Evolutionary conservation across 2,329 filamentous ascomycete species (phyloP), one percentile per base, ranked within the genome.

Genomic region (Pseudogymnoascus sp.): DNA sequence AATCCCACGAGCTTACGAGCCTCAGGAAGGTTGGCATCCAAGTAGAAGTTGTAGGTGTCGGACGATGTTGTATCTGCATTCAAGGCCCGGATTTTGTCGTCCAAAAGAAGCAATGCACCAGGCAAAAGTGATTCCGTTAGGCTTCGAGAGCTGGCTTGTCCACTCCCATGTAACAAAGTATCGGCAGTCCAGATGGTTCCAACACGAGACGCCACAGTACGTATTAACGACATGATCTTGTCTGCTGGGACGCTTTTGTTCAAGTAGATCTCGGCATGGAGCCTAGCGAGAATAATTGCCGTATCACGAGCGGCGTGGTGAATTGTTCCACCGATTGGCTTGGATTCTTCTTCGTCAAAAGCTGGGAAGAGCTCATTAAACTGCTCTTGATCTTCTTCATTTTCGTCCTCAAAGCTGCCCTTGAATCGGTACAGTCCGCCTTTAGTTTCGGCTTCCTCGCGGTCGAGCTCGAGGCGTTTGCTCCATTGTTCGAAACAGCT

Each of bases 11-110:
- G 80, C 64, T 86, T 88, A 64, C 88, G 86, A 8, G 86, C 86
- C 75, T 97, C 90, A 1, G 78, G 73, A 10, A 93, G 76, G 69
- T 97, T 95, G 2, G 87, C 74, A 69, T 96, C 87, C 0, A 83
- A 87, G 74, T 99, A 99, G 73, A 99, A 97, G 74, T 96, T 96
- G 77, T 93, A 95, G 25, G 77, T 73, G 33, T 73, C 74, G 0
- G 74, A 67, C 2, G 76, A 69, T 4, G 75, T 74, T 5, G 74
- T 67, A 1, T 66, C 67, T 2, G 72, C 71, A 21, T 72, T 73
- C 59, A 82, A 80, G 37, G 77, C 76, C 37, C 79, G 72, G 31
- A 85, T 74, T 67, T 85, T 83, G 64, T 88, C 82, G 62, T 87
- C 80, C 0, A 96, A 73, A 0, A 83, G 76, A 15, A 93, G 75